Base-by-base conservation (phyloP, 805 yeast genomes). In the Cyberlindnera sargentensis region DNA sequence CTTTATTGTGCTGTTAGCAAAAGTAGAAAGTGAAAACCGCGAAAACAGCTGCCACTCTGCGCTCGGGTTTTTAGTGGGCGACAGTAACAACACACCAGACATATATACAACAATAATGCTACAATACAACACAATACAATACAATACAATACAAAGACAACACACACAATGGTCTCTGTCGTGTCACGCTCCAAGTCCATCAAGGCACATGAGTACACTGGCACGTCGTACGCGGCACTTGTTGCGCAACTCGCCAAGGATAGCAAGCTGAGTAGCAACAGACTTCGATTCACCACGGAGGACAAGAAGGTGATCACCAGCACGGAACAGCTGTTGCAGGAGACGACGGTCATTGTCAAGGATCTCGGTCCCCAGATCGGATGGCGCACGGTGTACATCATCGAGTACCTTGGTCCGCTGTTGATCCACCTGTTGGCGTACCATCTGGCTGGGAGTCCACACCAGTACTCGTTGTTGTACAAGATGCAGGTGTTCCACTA, bases 331-430 rank as follows among this genome's bases (percentile, higher is more conserved):
- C 35, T 47, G 15, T 23, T 50, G 6, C 25, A 51, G 35, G 51
- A 56, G 9, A 40, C 49, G 24, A 66, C 62, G 8, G 70, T 89
- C 10, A 76, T 67, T 50, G 84, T 84, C 43, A 90, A 91, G 62
- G 99, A 91, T 59, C 70, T 91, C 48, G 99, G 99, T 23, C 89
- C 90, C 1, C 99, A 93, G 65, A 78, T 93, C 46, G 80, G 82
- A 4, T 93, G 97, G 96, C 76, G 84, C 65, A 75, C 88, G 3
- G 98, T 91, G n/a, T 93, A 81, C 59, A 54, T 87, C 41, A 68
- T 87, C 50, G 99, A 93, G 66, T 93, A 93, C 61, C 53, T 85
- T 15, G 98, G 98, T 3, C 99, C 99, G 8, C 68, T 93, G 44
- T 37, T 90, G 34, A 72, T 91, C 56, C 96, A 90, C 62, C 75